Evolutionary conservation across 257 asterid species (phyloP).

Genomic region (Plectranthus barbatus): DNA sequence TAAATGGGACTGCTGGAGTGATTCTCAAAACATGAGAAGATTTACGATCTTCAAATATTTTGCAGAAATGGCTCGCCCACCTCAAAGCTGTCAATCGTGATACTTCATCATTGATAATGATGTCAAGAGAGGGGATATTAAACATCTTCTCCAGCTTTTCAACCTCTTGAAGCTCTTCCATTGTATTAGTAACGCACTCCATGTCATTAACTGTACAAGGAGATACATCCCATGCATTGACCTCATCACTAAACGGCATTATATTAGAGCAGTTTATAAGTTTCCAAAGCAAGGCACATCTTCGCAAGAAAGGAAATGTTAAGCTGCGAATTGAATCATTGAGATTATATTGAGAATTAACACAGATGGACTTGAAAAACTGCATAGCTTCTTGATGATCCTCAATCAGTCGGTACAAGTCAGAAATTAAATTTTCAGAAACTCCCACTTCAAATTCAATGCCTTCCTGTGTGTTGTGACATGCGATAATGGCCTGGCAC

Average conservation of each 20-base stretch:
- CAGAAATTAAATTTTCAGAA: conserved; percentile 52
- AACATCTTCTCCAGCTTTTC: conserved; percentile 67
- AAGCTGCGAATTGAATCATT: conserved; percentile 59
- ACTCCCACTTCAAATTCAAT: conserved; percentile 28
- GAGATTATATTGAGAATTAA: conserved; percentile 40
- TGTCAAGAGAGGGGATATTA: conserved; percentile 59
- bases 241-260: conserved; percentile 52
- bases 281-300: conserved; percentile 91
- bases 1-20: conserved; percentile 77
- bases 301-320: conserved; percentile 79
- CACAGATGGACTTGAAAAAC: conserved; percentile 44
- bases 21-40: conserved; percentile 37
- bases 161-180: conserved; percentile 61
- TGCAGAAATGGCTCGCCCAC: conserved; percentile 60
- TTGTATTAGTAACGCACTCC: conserved; percentile 20
- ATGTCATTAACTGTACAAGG: conserved; percentile 22
- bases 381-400: conserved; percentile 43
- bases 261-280: conserved; percentile 47
- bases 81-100: conserved; percentile 42
- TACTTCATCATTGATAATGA: conserved; percentile 43
- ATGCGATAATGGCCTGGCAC: conserved; percentile 58
- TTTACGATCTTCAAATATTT: conserved; percentile 34
- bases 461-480: conserved; percentile 26
- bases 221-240: conserved; percentile 35
- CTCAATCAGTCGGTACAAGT: conserved; percentile 40